Conservation (phyloP, 2,329 filamentous ascomycete species). For the Penicillium sp. region DNA sequence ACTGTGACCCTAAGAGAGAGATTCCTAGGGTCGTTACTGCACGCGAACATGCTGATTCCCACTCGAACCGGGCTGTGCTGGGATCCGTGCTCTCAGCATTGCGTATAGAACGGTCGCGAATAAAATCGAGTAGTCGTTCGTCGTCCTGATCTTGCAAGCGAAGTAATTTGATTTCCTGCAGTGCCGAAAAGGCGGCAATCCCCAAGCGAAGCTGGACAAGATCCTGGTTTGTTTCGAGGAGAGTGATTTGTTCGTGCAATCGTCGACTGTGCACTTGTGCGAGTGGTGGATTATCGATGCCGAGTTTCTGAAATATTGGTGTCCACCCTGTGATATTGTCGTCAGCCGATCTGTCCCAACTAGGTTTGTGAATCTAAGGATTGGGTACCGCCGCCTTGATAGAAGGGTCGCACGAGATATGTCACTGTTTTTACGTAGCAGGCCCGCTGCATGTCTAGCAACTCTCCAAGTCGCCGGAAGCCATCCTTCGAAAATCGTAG, state of each 20-base stretch:
- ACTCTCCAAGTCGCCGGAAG: conserved; percentile 35
- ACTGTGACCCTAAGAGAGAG: conserved; percentile 57
- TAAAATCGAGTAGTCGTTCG: conserved; percentile 52
- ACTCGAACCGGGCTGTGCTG: conserved; percentile 52
- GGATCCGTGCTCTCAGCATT: conserved; percentile 20
- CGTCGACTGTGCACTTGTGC: conserved; percentile 32
- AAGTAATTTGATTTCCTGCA: conserved; percentile 66
- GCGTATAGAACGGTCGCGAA: conserved; percentile 48
- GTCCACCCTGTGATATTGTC: conserved; percentile 29
- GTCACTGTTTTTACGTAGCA: conserved; percentile 39
- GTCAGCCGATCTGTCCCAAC: conserved; percentile 17
- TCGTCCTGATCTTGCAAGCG: conserved; percentile 62
- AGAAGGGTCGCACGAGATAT: conserved; percentile 44
- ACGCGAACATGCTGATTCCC: conserved; percentile 64
- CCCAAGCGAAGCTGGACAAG: conserved; percentile 54
- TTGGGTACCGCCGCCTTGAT: conserved; percentile 38
- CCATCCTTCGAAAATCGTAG: conserved; percentile 38
- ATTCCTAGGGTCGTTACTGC: conserved; percentile 59
- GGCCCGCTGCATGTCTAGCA: conserved; percentile 38
- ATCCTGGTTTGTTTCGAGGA: conserved; percentile 55
- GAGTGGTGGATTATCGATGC: conserved; percentile 19
- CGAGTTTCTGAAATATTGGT: conserved; percentile 22
- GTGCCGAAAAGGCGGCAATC: conserved; percentile 57
- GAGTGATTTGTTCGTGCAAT: conserved; percentile 41
- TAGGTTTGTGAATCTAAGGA: conserved; percentile 2